Evolutionary conservation across 164 flowering plant genomes (phyloP).

Genomic region (grape (Vitis vinifera)): DNA sequence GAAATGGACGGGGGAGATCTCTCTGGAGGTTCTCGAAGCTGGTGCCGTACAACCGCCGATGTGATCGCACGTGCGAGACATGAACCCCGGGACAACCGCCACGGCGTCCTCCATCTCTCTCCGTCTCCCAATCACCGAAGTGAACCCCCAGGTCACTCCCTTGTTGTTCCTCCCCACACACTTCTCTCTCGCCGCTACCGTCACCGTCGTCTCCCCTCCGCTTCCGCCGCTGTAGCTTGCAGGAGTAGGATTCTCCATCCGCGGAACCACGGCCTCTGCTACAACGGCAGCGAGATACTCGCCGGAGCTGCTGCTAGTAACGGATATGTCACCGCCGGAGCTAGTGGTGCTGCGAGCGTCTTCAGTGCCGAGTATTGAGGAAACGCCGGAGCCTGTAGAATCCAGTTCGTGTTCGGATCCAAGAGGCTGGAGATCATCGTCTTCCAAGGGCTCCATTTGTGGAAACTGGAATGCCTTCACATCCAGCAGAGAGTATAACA

Average conservation of each 20-base stretch:
- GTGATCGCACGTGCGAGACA: slow-evolving; percentile 44
- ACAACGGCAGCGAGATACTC: slow-evolving; percentile 31
- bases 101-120: slow-evolving; percentile 81
- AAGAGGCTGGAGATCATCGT: slow-evolving; percentile 27
- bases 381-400: slow-evolving; percentile 21
- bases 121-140: slow-evolving; percentile 63
- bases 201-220: neutral
- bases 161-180: slow-evolving; percentile 50
- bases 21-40: slow-evolving; percentile 37
- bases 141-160: slow-evolving; percentile 53
- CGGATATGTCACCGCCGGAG: slow-evolving; percentile 28
- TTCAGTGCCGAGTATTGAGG: slow-evolving; percentile 18
- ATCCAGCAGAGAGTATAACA: slow-evolving; percentile 1
- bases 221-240: neutral
- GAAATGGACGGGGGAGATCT: slow-evolving; percentile 62
- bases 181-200: slow-evolving; percentile 23
- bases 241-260: neutral
- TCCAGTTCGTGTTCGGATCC: slow-evolving; percentile 21
- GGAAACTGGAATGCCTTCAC: neutral
- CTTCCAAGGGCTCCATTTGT: slow-evolving; percentile 10
- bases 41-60: slow-evolving; percentile 70
- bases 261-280: slow-evolving; percentile 15
- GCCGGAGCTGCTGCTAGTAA: slow-evolving; percentile 43
- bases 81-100: slow-evolving; percentile 52
- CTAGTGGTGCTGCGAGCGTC: slow-evolving; percentile 18